Conservation (phyloP, 1,284 basidiomycete genomes). For the Trametes hirsuta region DNA sequence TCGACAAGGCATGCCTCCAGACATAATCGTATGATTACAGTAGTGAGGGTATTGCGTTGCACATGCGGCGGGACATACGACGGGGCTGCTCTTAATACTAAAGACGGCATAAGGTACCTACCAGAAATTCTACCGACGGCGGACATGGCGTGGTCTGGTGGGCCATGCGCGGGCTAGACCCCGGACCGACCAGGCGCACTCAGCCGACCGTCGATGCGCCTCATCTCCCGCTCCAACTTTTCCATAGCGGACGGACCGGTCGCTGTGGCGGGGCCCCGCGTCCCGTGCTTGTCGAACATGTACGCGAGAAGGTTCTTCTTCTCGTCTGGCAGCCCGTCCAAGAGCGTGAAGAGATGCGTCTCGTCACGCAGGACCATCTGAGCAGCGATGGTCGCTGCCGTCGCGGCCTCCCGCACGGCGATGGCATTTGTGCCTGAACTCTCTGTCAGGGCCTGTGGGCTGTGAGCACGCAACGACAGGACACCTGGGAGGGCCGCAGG, state of each 20-base stretch:
- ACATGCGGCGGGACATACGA: constrained; percentile 13
- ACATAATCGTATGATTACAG: constrained; percentile 20
- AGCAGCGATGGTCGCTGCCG: constrained; percentile 78
- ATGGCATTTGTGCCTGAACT: constrained; percentile 52
- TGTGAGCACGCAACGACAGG: constrained; percentile 8
- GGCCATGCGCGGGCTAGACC: constrained; percentile 4
- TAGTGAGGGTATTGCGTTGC: constrained; percentile 21
- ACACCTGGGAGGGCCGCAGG: not conserved
- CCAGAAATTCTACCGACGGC: constrained; percentile 10
- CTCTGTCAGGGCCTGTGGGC: constrained; percentile 68
- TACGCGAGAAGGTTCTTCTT: constrained; percentile 88
- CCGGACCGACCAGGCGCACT: constrained; percentile 56
- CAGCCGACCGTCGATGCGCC: constrained; percentile 72
- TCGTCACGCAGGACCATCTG: constrained; percentile 81
- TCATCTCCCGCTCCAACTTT: constrained; percentile 75
- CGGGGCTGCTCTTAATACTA: constrained; percentile 4
- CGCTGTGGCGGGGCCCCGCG: constrained; percentile 45
- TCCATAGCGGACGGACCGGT: constrained; percentile 49
- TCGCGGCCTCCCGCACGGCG: constrained; percentile 80
- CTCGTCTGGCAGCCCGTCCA: constrained; percentile 79
- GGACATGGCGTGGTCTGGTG: not conserved
- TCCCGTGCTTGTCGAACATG: constrained; percentile 82
- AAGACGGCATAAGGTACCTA: constrained; percentile 19
- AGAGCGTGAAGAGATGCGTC: constrained; percentile 73
- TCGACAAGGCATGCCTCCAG: not conserved